These are phyloP conservation scores for Penicillium capsulatum DNA, from an alignment of 2,329 filamentous ascomycete species.

Conservation along the genomic window DNA sequence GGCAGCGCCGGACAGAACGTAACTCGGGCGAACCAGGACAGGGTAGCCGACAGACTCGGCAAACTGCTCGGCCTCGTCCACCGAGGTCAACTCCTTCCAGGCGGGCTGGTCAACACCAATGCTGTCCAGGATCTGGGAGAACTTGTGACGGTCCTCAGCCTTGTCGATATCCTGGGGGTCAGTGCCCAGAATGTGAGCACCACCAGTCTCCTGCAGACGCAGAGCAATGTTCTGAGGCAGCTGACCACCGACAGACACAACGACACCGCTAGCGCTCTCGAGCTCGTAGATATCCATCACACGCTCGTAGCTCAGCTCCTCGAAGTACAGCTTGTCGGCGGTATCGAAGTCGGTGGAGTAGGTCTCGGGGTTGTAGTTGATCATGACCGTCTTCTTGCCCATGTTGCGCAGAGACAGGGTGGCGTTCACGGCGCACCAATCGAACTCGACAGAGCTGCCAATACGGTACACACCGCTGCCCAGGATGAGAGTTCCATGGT, in stretches of 20 bases:
- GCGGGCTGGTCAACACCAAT: constrained; percentile 96
- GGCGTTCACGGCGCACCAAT: constrained; percentile 95
- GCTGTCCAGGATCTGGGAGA: constrained; percentile 93
- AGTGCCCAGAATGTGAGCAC: constrained; percentile 86
- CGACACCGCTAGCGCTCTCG: constrained; percentile 76
- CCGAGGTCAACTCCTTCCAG: constrained; percentile 95
- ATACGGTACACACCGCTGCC: constrained; percentile 97
- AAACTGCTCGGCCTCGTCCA: constrained; percentile 81
- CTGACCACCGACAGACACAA: constrained; percentile 94
- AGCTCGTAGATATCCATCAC: constrained; percentile 99
- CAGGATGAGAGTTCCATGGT: constrained; percentile 83
- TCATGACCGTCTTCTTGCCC: constrained; percentile 97
- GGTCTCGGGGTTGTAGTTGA: constrained; percentile 88
- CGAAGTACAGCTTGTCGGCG: constrained; percentile 91
- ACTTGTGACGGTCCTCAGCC: constrained; percentile 96
- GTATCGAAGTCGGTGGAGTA: constrained; percentile 79
- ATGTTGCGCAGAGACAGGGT: constrained; percentile 76
- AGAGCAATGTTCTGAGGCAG: constrained; percentile 97
- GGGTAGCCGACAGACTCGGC: constrained; percentile 84
- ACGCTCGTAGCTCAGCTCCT: constrained; percentile 92
- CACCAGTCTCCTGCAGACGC: constrained; percentile 83
- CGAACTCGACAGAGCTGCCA: constrained; percentile 95
- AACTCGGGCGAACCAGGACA: constrained; percentile 88
- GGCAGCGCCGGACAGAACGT: constrained; percentile 93
- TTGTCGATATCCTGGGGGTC: constrained; percentile 94